phyloP scores from a whole-genome alignment of 768 basidiomycete genomes.

The Macrolepiota fuliginosa region DNA sequence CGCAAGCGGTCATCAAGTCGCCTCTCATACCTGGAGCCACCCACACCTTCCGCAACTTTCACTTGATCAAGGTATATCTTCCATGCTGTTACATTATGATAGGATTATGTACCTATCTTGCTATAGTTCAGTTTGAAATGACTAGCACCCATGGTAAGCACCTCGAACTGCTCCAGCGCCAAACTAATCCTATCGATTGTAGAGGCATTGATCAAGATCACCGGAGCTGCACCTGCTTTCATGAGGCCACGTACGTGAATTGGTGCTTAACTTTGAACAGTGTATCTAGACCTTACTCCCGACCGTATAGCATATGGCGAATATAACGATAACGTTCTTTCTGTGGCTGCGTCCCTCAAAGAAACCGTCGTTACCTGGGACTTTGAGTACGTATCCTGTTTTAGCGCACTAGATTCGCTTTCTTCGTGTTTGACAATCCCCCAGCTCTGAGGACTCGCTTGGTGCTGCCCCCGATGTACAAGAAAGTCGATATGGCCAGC shows the following conservation, averaged over 20 bases:
- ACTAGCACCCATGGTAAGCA: conserved; percentile 18
- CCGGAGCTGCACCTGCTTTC: conserved; percentile 32
- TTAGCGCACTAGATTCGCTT: background rate
- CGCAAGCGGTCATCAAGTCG: conserved; percentile 30
- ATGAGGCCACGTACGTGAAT: conserved; percentile 32
- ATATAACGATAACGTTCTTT: conserved; percentile 30
- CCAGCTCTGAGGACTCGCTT: conserved; percentile 32
- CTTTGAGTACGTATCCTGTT: conserved; percentile 25
- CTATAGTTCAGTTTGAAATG: conserved; percentile 21
- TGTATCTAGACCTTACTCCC: background rate
- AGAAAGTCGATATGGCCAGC: conserved; percentile 24
- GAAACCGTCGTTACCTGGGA: conserved; percentile 31
- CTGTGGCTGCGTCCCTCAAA: conserved; percentile 20
- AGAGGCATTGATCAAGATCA: conserved; percentile 24
- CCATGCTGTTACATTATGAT: background rate
- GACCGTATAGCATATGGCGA: conserved; percentile 30
- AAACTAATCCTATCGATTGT: background rate
- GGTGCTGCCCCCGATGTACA: conserved; percentile 28
- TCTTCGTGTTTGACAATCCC: background rate
- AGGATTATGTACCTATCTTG: background rate
- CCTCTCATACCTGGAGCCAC: conserved; percentile 34
- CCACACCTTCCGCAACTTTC: conserved; percentile 28
- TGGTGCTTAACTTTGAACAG: background rate
- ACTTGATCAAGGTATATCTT: conserved; percentile 23
- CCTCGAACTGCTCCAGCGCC: background rate